Percentiles rank a stretch among this genome's conserved stretches.
Evolutionary conservation across 148 eudicot genomes (phyloP).

Genomic region (Silene latifolia): DNA sequence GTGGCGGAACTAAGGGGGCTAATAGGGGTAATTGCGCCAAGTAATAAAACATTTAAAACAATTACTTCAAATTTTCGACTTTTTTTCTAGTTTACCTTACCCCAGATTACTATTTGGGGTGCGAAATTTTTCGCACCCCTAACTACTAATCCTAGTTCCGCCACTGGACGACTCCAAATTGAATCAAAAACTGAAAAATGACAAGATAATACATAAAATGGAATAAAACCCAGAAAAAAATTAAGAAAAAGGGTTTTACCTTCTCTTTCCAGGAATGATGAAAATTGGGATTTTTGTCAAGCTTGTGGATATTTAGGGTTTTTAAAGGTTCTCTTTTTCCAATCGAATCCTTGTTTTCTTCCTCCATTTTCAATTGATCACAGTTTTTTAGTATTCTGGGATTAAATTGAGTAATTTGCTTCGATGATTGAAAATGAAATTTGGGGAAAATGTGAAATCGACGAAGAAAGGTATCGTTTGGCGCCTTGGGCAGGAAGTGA

Average conservation of each 20-base stretch:
- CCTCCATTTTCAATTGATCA: conserved; percentile 22
- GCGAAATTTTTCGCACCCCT: too few relatives aligned
- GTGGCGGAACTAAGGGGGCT: conserved; percentile 14
- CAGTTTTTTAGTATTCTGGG: neutral
- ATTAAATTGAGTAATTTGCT: neutral
- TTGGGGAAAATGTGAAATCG: neutral
- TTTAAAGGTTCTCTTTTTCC: conserved; percentile 40
- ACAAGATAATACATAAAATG: neutral
- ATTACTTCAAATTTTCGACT: too few relatives aligned
- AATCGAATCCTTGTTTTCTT: conserved; percentile 20
- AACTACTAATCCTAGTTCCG: too few relatives aligned
- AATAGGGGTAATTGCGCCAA: too few relatives aligned
- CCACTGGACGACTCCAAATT: neutral
- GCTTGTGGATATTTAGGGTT: conserved; percentile 35
- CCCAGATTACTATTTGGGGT: too few relatives aligned
- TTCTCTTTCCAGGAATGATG: conserved; percentile 57
- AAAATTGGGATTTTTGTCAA: conserved; percentile 28
- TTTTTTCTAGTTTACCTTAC: too few relatives aligned
- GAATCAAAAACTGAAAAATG: too few relatives aligned
- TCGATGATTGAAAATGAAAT: neutral
- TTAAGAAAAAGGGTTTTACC: conserved; percentile 27
- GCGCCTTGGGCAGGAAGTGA: neutral
- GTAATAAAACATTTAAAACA: neutral
- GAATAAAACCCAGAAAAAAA: conserved; percentile 3
- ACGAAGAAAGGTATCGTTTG: too few relatives aligned